phyloP scores from a whole-genome alignment of 2,329 filamentous ascomycete genomes.

The Trichoderma brevicompactum region DNA sequence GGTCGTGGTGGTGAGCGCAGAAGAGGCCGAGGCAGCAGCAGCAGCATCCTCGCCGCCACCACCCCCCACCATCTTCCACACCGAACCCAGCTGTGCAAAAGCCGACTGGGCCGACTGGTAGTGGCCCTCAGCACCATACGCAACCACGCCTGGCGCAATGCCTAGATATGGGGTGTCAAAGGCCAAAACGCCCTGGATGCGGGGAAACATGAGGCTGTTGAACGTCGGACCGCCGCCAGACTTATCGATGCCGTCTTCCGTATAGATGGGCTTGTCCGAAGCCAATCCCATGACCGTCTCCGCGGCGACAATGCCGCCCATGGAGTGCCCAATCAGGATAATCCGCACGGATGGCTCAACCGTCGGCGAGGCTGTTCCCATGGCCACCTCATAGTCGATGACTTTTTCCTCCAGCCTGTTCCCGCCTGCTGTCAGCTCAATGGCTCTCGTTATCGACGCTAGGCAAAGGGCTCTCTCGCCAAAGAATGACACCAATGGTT shows the following conservation, averaged over 20 bases:
- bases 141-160: slow-evolving; percentile 80
- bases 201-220: slow-evolving; percentile 84
- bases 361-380: slow-evolving; percentile 78
- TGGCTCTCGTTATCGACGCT: not conserved
- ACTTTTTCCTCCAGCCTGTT: slow-evolving; percentile 83
- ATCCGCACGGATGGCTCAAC: slow-evolving; percentile 83
- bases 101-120: slow-evolving; percentile 74
- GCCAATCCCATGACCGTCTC: slow-evolving; percentile 79
- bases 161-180: slow-evolving; percentile 94
- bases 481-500: no score
- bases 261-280: slow-evolving; percentile 58
- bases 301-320: slow-evolving; percentile 92
- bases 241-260: slow-evolving; percentile 49
- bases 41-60: not conserved
- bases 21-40: slow-evolving; percentile 30
- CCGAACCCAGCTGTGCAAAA: slow-evolving; percentile 68
- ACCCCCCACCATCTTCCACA: slow-evolving; percentile 59
- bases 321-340: slow-evolving; percentile 84
- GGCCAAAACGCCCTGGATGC: slow-evolving; percentile 85
- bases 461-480: no score
- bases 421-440: not conserved
- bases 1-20: slow-evolving; percentile 13
- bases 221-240: slow-evolving; percentile 42
- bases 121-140: slow-evolving; percentile 83
- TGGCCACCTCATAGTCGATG: slow-evolving; percentile 89